Base-by-base conservation (phyloP, 306 rosid species). In the Sesbania bispinosa region DNA sequence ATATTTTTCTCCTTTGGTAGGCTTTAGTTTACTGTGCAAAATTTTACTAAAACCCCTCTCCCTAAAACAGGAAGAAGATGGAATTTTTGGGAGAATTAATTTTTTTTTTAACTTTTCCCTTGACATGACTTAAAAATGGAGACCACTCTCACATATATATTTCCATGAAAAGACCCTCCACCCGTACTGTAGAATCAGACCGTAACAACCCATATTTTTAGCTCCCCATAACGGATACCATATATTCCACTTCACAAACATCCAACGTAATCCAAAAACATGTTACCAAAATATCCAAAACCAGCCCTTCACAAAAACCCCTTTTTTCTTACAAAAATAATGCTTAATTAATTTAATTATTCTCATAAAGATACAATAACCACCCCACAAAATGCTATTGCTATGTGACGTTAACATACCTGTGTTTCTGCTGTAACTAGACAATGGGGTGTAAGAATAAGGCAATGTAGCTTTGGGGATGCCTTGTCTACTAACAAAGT, bases 151-250 rank as follows among this genome's bases (percentile, higher is more conserved):
- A 50, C 23, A 46, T 21, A 39, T 21, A 55, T 75, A 66, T 72
- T 88, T 84, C 71, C 81, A 51, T 80, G 93, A 88, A 90, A 86
- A 82, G 93, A 90, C 96, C 81, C 60, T 80, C 80, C 76, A 77
- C 76, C 62, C 19, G 54, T 65, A 63, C 75, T 73, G 72, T 47
- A 64, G 84, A 82, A 81, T 71, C 74, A 42, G 62, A 74, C 81
- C 52, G 72, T 54, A 75, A 81, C 68, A 80, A 53, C 71, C 70
- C 73, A 20, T 4, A 62, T 3, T 45, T 46, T 77, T 70, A 38
- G 43, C 73, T 61, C 77, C 47, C 42, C 79, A 57, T 55, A 57
- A 74, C 23, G 66, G 57, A 78, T 45, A 69, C 62, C 76, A 24
- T 53, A 47, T 47, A 39, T 61, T 41, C 63, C 50, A 46, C 27